Percentiles rank a stretch among this genome's conserved stretches.
Conservation (phyloP, 345 rosid genomes). For the Populus tremula region DNA sequence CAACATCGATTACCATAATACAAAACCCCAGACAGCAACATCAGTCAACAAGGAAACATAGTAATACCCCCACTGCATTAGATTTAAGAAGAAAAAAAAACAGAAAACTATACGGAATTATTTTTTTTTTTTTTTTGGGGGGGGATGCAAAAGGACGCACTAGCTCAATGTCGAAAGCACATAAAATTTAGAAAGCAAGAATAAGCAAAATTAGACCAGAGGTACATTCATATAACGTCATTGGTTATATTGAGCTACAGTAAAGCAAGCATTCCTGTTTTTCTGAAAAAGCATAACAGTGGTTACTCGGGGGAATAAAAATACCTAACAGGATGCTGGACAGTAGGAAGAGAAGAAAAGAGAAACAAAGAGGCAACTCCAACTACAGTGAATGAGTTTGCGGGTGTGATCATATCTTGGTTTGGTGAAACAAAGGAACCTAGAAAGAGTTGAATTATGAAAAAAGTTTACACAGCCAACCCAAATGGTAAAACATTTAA, state of each 20-base stretch:
- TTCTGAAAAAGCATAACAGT: neutral
- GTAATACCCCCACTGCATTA: neutral
- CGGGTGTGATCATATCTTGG: neutral
- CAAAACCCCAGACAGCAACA: neutral
- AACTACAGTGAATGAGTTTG: neutral
- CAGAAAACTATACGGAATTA: neutral
- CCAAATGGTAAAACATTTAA: neutral
- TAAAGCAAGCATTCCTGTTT: neutral
- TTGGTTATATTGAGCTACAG: neutral
- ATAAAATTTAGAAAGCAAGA: neutral
- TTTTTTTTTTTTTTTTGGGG: too few relatives aligned
- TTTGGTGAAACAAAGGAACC: neutral
- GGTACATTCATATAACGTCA: neutral
- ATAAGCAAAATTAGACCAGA: neutral
- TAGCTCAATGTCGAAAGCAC: neutral
- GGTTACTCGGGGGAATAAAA: neutral
- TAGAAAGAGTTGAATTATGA: neutral
- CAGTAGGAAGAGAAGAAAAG: neutral
- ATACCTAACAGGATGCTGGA: neutral
- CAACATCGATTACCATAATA: constrained; percentile 32
- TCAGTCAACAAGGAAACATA: neutral
- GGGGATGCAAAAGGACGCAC: neutral
- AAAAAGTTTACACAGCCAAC: neutral
- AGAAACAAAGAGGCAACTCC: neutral
- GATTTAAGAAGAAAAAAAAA: neutral